Base-by-base conservation (phyloP, 2,329 filamentous ascomycete genomes). In the Fusarium sp. region DNA sequence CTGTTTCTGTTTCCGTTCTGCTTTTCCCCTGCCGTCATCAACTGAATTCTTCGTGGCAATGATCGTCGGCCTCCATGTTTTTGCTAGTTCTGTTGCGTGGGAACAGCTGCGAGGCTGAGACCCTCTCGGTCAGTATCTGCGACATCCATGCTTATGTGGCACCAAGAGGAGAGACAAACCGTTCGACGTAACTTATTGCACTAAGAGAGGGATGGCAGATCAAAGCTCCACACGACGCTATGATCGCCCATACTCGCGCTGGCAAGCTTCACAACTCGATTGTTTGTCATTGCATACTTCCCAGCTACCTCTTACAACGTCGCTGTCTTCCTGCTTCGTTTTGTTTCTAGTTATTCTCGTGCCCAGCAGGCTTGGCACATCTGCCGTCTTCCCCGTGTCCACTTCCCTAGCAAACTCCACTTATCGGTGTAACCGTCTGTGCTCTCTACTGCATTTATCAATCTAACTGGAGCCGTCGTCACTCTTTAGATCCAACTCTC, bases 401-500 rank as follows among this genome's bases (percentile, higher is more conserved):
- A 77, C 66, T 59, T 77, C 66, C 41, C 51, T 70, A 75, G 36
- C 24, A 77, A 69, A 69, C 45, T 77, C 49, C 31, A 75, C 63
- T 66, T 51, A 39, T 55, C 55, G 26, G 42, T 60, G 44, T 48
- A 52, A 61, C 69, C 69, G 70, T 71, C 73, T 70, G 66, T 72
- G 64, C 67, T 58, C 38, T 70, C 75, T 70, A 47, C 75, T 72
- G 51, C 55, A 70, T 70, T 56, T 36, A 68, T 68, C 54, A 49
- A 70, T 71, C 68, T 70, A 66, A 78, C 75, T 72, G 72, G 57
- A 74, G 62, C 58, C 72, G 71, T 76, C 75, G 66, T 73, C 77
- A 68, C 63, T 54, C 65, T 65, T 66, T 69, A 77, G 78, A 73
- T 75, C 79, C 61, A 72, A 72, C 68, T 67, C 73, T 74, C 79